Conservation (phyloP, 345 rosid genomes). For the Punica granatum region DNA sequence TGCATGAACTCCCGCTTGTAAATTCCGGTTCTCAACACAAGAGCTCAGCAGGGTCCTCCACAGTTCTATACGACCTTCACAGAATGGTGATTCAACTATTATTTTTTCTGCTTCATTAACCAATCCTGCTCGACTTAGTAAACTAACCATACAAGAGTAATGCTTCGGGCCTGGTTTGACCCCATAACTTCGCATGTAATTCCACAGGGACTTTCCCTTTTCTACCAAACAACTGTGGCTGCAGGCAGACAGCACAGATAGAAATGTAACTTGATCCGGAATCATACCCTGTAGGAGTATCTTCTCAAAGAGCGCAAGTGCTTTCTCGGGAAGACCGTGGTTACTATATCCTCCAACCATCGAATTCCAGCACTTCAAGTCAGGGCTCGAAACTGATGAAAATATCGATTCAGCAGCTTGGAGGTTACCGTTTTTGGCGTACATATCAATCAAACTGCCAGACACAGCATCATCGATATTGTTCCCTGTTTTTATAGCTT, state of each 20-base stretch:
- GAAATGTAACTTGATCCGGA: slow-evolving; percentile 70
- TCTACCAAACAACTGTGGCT: slow-evolving; percentile 58
- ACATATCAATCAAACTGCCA: slow-evolving; percentile 79
- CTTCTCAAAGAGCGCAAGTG: slow-evolving; percentile 34
- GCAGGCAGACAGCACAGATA: slow-evolving; percentile 71
- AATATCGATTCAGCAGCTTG: slow-evolving; percentile 48
- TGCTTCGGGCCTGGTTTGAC: slow-evolving; percentile 59
- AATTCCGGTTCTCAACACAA: slow-evolving; percentile 46
- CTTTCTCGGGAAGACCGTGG: slow-evolving; percentile 65
- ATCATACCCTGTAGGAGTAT: slow-evolving; percentile 29
- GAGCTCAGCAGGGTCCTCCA: slow-evolving; percentile 84
- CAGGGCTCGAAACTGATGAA: slow-evolving; percentile 37
- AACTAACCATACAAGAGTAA: slow-evolving; percentile 73
- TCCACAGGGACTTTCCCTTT: slow-evolving; percentile 62
- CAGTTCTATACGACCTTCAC: slow-evolving; percentile 35
- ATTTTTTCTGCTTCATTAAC: slow-evolving; percentile 51
- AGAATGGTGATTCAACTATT: slow-evolving; percentile 31
- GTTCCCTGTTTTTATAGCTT: slow-evolving; percentile 47
- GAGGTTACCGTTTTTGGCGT: slow-evolving; percentile 61
- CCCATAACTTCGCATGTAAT: slow-evolving; percentile 42
- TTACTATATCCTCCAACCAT: slow-evolving; percentile 72
- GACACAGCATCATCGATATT: slow-evolving; percentile 44
- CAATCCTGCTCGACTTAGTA: slow-evolving; percentile 71
- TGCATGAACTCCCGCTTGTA: slow-evolving; percentile 45
- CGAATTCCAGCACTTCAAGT: slow-evolving; percentile 85